Percentiles rank a stretch among this genome's conserved stretches.
Evolutionary conservation across 164 flowering plant genomes (phyloP).

Genomic region (Nymphaea thermarum): DNA sequence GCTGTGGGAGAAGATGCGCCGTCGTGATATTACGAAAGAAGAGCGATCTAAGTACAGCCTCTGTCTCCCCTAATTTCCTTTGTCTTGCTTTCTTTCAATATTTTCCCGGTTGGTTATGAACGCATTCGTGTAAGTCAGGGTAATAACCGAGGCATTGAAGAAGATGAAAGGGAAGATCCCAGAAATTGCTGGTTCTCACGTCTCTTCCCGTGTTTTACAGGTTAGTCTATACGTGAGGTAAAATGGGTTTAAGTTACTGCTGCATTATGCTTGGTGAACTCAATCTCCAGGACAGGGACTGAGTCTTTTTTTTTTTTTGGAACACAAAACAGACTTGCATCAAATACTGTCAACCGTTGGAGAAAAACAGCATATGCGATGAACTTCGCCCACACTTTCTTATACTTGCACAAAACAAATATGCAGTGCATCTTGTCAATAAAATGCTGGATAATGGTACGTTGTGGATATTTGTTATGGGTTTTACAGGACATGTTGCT

Average conservation of each 20-base stretch:
- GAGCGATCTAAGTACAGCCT: conserved; percentile 65
- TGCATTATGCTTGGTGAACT: background rate
- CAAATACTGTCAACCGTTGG: conserved; percentile 67
- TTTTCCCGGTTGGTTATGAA: background rate
- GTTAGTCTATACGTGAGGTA: conserved; percentile 16
- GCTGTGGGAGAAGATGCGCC: conserved; percentile 92
- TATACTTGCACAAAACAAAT: conserved; percentile 53
- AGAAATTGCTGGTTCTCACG: conserved; percentile 86
- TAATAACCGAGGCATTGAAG: conserved; percentile 60
- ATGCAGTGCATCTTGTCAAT: conserved; percentile 83
- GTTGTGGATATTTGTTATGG: conserved; percentile 1
- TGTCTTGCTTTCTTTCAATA: background rate
- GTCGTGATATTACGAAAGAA: conserved; percentile 64
- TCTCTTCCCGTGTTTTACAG: conserved; percentile 94
- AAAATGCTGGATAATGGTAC: conserved; percentile 89
- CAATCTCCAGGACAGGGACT: background rate
- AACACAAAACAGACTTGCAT: conserved; percentile 51
- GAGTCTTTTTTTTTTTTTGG: background rate
- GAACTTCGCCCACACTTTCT: conserved; percentile 80
- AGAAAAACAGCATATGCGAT: conserved; percentile 59
- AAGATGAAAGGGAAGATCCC: conserved; percentile 87
- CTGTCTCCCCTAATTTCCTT: background rate
- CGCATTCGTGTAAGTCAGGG: conserved; percentile 20
- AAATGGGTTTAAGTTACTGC: background rate
- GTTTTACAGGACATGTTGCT: background rate